Base-by-base conservation (phyloP, 805 yeast species). In the Wickerhamomyces xylosicus region DNA sequence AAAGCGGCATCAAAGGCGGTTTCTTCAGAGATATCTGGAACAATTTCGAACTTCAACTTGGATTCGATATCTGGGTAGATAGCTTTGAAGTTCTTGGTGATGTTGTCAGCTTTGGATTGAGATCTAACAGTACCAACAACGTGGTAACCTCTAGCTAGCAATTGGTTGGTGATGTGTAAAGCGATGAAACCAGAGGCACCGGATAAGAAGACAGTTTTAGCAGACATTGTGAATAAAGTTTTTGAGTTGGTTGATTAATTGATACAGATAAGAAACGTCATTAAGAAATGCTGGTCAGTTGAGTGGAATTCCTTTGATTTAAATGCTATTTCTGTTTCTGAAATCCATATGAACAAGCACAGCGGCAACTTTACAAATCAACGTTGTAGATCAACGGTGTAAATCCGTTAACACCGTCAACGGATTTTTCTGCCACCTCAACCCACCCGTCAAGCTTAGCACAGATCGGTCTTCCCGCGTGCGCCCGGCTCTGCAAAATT, bases 1-100 rank as follows among this genome's bases (percentile, higher is more conserved):
- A 76, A 61, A 2, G 68, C 64, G 6, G 54, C 54, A 41, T 66
- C 71, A 45, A 71, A 71, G 1, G 74, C 71, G 16, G 62, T 62
- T 14, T 49, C 56, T 8, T 52, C 54, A 4, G 61, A 62, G 35
- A 74, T 63, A 47, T 73, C 79, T 5, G 56, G 47, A 16, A 74
- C 71, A 25, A 74, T 51, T 33, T 61, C 73, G 8, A 31, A 31
- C 5, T 9, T 9, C 8, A 31, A 15, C 6, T 15, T 31, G 8
- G 33, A 31, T 15, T 15, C 17, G 9, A 16, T 14, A 14, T 31
- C 33, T 8, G 19, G 19, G 13, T 31, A 31, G 9, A 16, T 31
- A 10, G 33, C 19, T 16, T 31, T 31, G 19, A 31, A 31, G 17
- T 31, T 31, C 11, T 31, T 15, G 9, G 15, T 5, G 19, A 31